These are phyloP conservation scores for Neospermospora avenae DNA, from an alignment of 2,329 filamentous ascomycete species.

Conservation along the genomic window DNA sequence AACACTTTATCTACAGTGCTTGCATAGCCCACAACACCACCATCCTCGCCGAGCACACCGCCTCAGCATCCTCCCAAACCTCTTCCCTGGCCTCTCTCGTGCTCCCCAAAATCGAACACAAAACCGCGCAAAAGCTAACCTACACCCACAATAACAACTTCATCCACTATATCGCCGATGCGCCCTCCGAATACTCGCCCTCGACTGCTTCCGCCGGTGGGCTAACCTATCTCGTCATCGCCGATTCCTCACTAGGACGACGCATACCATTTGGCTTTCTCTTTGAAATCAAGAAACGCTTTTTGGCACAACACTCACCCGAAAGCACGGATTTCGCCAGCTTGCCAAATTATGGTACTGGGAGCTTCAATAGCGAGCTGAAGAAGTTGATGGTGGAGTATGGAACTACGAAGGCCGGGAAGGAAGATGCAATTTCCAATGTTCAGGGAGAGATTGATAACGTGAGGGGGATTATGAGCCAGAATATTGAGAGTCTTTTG, in stretches of 20 bases:
- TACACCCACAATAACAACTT: slow-evolving; percentile 90
- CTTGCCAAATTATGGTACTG: slow-evolving; percentile 86
- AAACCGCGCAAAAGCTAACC: slow-evolving; percentile 78
- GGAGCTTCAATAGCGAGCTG: slow-evolving; percentile 77
- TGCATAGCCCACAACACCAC: slow-evolving; percentile 94
- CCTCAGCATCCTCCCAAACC: slow-evolving; percentile 76
- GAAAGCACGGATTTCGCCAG: slow-evolving; percentile 67
- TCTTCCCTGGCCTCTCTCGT: slow-evolving; percentile 88
- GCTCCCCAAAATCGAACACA: slow-evolving; percentile 90
- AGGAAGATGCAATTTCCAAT: slow-evolving; percentile 77
- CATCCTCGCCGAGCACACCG: slow-evolving; percentile 89
- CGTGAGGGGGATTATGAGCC: slow-evolving; percentile 88
- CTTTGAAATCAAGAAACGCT: slow-evolving; percentile 84
- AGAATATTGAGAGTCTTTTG: slow-evolving; percentile 86
- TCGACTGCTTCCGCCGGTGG: slow-evolving; percentile 65
- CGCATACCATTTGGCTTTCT: slow-evolving; percentile 92
- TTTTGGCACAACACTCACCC: slow-evolving; percentile 68
- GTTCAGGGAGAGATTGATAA: slow-evolving; percentile 90
- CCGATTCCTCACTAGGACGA: slow-evolving; percentile 74
- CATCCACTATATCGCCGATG: slow-evolving; percentile 93
- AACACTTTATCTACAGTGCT: slow-evolving; percentile 52
- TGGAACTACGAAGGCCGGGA: slow-evolving; percentile 71
- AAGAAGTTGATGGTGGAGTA: slow-evolving; percentile 78
- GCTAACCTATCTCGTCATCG: slow-evolving; percentile 88
- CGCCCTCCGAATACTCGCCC: slow-evolving; percentile 61